Evolutionary conservation across 2,329 filamentous ascomycete genomes (phyloP).

Genomic region (Pseudogymnoascus sp.): DNA sequence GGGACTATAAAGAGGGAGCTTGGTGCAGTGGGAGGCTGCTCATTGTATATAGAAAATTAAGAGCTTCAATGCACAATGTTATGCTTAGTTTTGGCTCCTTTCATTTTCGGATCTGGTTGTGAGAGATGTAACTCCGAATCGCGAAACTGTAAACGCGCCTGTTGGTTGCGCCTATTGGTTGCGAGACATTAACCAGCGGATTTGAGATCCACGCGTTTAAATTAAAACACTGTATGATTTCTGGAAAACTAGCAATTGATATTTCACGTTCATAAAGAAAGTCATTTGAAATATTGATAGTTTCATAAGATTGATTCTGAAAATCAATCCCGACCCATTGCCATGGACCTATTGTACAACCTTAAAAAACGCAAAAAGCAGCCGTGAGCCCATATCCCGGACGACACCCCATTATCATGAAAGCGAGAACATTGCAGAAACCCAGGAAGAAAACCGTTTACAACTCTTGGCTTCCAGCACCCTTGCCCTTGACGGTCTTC

Average conservation of each 20-base stretch:
- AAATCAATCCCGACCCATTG: conserved; percentile 32
- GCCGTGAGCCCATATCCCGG: conserved; percentile 68
- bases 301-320: conserved; percentile 30
- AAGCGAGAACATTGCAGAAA: conserved; percentile 49
- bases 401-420: conserved; percentile 63
- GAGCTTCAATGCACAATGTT: conserved; percentile 3
- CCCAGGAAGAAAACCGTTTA: conserved; percentile 52
- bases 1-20: conserved; percentile 15
- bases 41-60: conserved; percentile 8
- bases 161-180: too few species aligned
- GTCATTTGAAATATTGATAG: conserved; percentile 16
- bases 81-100: too few species aligned
- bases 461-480: conserved; percentile 89
- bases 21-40: neutral
- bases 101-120: neutral
- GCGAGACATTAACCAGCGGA: neutral
- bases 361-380: conserved; percentile 49
- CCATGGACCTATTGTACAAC: conserved; percentile 68
- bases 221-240: neutral
- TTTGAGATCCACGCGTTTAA: neutral
- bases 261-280: conserved; percentile 3
- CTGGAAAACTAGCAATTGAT: neutral
- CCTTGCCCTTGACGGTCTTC: conserved; percentile 95
- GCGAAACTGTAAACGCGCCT: neutral
- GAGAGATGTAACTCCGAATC: neutral